Evolutionary conservation across 768 basidiomycete species (phyloP), one percentile per base, ranked within the genome.

Genomic region (Hysterangium stoloniferum): DNA sequence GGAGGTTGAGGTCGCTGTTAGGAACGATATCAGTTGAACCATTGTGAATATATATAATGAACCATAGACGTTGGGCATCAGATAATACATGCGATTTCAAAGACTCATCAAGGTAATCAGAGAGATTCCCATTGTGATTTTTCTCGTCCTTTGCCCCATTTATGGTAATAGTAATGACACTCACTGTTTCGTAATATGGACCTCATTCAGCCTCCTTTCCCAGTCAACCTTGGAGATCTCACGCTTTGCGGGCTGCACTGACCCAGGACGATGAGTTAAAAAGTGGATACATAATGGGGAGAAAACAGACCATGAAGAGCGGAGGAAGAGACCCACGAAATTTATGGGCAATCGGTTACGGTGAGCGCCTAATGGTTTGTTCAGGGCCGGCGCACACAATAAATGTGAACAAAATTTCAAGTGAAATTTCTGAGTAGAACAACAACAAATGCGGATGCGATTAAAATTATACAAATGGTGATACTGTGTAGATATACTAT

Each of bases 81-180:
- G 91, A 84, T 86, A 87, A 86, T 85, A 83, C 80, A 88, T 88
- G 81, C 82, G 82, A 70, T 79, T 72, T 64, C 75, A 74, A 77
- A 69, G 61, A 59, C 74, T 86, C 82, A 73, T 84, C 85, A 81
- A 71, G 57, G 61, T 64, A 66, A 61, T 90, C 92, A 84, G 95
- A 93, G 95, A 98, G 95, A 98, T 98, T 99, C 95, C 95, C 94
- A 97, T 75, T 84, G 68, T 61, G 66, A 63, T 71, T 66, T 76
- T 69, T 71, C 66, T 86, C 84, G 86, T 86, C 84, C 64, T 70
- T 34, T 33, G 32, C 47, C 33, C 45, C 28, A 49, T 44, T 44
- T 19, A 48, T 44, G 37, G 45, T 54, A 46, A 50, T 52, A 59
- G 56, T 51, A 20, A 35, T 45, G 32, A 42, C 12, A 84, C 92